Evolutionary conservation across 2,329 filamentous ascomycete genomes (phyloP), one percentile per base, ranked within the genome.

Genomic region (Aureobasidium sp.): DNA sequence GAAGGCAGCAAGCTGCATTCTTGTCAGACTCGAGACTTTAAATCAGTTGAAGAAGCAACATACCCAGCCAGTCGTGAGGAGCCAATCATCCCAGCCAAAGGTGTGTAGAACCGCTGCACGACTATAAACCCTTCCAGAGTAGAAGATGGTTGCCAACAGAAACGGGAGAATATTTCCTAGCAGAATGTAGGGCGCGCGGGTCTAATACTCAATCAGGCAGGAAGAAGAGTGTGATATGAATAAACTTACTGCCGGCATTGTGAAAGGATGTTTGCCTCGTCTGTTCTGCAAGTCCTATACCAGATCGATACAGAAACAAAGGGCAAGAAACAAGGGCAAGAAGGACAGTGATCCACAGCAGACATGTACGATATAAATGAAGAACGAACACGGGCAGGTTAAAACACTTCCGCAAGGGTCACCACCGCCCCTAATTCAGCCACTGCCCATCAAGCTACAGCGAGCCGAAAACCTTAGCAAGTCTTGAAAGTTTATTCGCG

Each of bases 111-210:
- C 51, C 24, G 29, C 27, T 5, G 56, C 57, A 32, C 46, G 46
- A 41, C 44, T 41, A n/a, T 59, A 60, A 20, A 60, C 44, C 51
- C 44, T 51, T 20, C 32, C 47, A 24, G 34, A 24, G 36, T n/a
- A 60, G 37, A 60, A 50, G 5, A 60, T 17, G 26, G 34, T 51
- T 26, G 44, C 57, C 37, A 60, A 24, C 13, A 60, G n/a, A 9
- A 60, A 60, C 9, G 57, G 57, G 15, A 60, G 24, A 9, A 60
- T 51, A 46, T 60, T 60, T 43, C 57, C 57, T 17, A 60, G 44
- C 44, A 60, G n/a, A 36, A 60, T 51, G 20, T 50, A 51, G 5
- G 57, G 46, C 15, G 44, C 57, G 43, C 57, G 57, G 26, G 44
- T 41, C 46, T 60, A 26, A 10, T 4, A 32, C 2, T 8, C 5